phyloP scores from a whole-genome alignment of 768 basidiomycete genomes.

The Crassisporium funariophilum region DNA sequence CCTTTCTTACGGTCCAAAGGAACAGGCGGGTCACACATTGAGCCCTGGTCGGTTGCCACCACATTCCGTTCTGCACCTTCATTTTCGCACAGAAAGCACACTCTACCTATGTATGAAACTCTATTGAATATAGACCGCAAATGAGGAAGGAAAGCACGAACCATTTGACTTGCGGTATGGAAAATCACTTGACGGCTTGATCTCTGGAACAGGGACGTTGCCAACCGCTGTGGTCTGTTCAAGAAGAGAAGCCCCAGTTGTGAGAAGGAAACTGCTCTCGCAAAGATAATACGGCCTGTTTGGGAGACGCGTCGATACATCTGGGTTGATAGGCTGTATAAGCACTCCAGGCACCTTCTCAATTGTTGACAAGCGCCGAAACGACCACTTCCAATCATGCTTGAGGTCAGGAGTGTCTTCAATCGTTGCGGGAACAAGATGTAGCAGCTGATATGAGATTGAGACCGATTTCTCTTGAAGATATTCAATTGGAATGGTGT shows the following conservation, averaged over 20 bases:
- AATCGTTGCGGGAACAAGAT: conserved; percentile 8
- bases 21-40: conserved; percentile 9
- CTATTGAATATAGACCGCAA: too few relatives aligned
- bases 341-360: not conserved
- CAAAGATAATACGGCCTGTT: conserved; percentile 4
- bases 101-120: too few relatives aligned
- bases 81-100: conserved; percentile 7
- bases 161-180: conserved; percentile 7
- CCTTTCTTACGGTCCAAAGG: not conserved
- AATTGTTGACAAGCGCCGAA: not conserved
- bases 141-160: too few relatives aligned
- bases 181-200: not conserved
- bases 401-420: conserved; percentile 14
- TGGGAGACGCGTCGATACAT: not conserved
- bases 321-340: conserved; percentile 2
- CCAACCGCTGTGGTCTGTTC: not conserved
- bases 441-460: conserved; percentile 20
- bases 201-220: not conserved
- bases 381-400: conserved; percentile 23
- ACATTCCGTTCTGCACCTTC: conserved; percentile 1
- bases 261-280: not conserved
- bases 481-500: conserved; percentile 11
- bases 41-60: conserved; percentile 2
- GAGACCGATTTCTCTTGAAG: conserved; percentile 7
- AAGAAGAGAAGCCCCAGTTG: conserved; percentile 1